These are phyloP conservation scores for Ceriops tagal DNA, from an alignment of 345 rosid species.

Conservation along the genomic window DNA sequence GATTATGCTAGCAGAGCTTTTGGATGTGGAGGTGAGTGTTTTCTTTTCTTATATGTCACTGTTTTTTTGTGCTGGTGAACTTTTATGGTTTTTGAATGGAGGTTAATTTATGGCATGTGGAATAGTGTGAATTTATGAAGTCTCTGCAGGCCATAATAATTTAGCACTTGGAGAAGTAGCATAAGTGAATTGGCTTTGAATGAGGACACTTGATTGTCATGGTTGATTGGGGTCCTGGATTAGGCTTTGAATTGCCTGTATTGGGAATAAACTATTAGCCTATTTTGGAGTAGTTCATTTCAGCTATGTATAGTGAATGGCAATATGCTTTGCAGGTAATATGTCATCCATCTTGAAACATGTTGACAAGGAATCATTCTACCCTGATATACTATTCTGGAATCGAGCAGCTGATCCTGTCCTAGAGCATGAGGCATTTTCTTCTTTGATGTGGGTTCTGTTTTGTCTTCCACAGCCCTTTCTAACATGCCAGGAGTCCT, in stretches of 20 bases:
- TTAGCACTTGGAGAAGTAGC: too few relatives aligned
- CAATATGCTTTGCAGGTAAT: slow-evolving; percentile 43
- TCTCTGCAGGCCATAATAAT: too few relatives aligned
- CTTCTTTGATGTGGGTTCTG: slow-evolving; percentile 93
- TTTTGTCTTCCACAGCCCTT: slow-evolving; percentile 91
- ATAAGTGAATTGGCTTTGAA: too few relatives aligned
- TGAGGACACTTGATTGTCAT: background rate
- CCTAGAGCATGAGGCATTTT: slow-evolving; percentile 85
- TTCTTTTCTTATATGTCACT: background rate
- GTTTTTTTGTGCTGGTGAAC: background rate
- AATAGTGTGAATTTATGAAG: too few relatives aligned
- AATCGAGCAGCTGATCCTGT: slow-evolving; percentile 74
- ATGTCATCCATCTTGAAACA: slow-evolving; percentile 40
- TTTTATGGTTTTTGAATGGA: background rate
- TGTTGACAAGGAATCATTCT: slow-evolving; percentile 37
- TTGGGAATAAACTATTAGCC: background rate
- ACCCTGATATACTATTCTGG: slow-evolving; percentile 61
- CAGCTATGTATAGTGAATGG: background rate
- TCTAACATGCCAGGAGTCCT: slow-evolving; percentile 65
- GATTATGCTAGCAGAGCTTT: slow-evolving; percentile 31
- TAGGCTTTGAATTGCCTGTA: background rate
- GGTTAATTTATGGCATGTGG: too few relatives aligned
- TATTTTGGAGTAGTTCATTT: background rate
- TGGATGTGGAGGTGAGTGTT: slow-evolving; percentile 17
- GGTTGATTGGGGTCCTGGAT: background rate